These are phyloP conservation scores for Neurospora crassa DNA, from an alignment of 2,329 filamentous ascomycete species.

Conservation along the genomic window DNA sequence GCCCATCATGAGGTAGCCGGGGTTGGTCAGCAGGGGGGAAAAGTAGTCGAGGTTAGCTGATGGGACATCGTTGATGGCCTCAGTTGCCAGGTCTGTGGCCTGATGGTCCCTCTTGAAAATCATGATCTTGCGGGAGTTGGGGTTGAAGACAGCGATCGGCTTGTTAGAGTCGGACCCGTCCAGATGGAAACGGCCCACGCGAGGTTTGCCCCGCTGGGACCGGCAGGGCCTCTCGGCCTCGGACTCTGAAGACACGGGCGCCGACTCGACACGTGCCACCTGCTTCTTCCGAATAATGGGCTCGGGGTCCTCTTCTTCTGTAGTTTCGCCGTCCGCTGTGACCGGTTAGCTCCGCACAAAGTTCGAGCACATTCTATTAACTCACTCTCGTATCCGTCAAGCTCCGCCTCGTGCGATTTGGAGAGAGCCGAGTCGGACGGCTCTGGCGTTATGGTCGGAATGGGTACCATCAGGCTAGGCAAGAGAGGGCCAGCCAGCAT, in stretches of 20 bases:
- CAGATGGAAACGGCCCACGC: conserved; percentile 44
- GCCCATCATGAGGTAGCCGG: conserved; percentile 70
- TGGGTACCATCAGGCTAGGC: neutral
- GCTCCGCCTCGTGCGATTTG: conserved; percentile 28
- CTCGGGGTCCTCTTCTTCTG: conserved; percentile 48
- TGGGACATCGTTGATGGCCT: conserved; percentile 42
- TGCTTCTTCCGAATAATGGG: conserved; percentile 39
- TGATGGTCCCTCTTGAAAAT: conserved; percentile 45
- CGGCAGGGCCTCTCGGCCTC: conserved; percentile 39
- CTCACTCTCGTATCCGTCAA: conserved; percentile 53
- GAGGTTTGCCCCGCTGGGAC: conserved; percentile 37
- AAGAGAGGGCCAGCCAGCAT: conserved; percentile 15
- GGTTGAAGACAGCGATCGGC: conserved; percentile 49
- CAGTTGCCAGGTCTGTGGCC: conserved; percentile 43
- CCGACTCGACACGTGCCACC: conserved; percentile 22
- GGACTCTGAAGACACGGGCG: conserved; percentile 37
- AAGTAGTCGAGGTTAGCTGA: conserved; percentile 27
- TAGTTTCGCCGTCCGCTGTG: conserved; percentile 51
- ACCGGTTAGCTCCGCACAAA: conserved; percentile 27
- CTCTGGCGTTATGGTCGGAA: neutral
- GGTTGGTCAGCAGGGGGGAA: conserved; percentile 54
- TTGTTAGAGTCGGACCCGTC: conserved; percentile 41
- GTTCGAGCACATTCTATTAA: conserved; percentile 16
- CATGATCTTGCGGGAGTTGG: conserved; percentile 50
- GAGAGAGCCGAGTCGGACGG: neutral